Evolutionary conservation across 2,329 filamentous ascomycete species (phyloP), one percentile per base, ranked within the genome.

Genomic region (Penicillium hesseltinei): DNA sequence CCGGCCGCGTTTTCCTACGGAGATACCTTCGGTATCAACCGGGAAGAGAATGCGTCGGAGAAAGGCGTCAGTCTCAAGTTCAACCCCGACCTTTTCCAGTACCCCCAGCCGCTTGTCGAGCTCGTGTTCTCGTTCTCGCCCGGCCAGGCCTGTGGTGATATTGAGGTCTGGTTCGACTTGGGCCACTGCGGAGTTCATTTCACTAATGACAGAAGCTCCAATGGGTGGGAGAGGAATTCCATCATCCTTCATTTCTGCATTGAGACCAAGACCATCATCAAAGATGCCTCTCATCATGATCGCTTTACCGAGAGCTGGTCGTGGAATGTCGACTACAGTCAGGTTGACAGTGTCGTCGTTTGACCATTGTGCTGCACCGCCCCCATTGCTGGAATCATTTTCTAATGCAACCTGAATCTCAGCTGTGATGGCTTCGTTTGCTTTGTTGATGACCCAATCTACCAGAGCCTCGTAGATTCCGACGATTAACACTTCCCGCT

Each of bases 221-320:
- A 86, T 86, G 0, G 88, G 67, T 1, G 83, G 77, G 2, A 95
- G 83, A n/a, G 90, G 84, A 0, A 99, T 84, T 10, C 94, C 94
- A 65, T 99, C 94, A 61, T 93, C 88, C 69, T 93, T 96, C 92
- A 99, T 97, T 78, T 99, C 94, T 0, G 89, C 84, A 66, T 97
- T 97, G 77, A 99, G 97, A 51, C 94, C 94, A 21, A 88, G 80
- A n/a, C 81, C 85, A 67, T 97, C 94, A 65, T 99, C 93, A 67
- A 99, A 99, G 36, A 97, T 85, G 15, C 90, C 91, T 39, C 91
- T 89, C 78, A 99, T 86, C 13, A 90, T 86, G n/a, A 95, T 77
- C 0, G 93, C 94, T 75, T 94, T 97, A 57, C 90, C 92, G 0
- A 99, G 80, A 1, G 84, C 82, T 31, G 90, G 87, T 61, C 88